phyloP scores from a whole-genome alignment of 1,139 yeast genomes.

The Diutina ranongensis region DNA sequence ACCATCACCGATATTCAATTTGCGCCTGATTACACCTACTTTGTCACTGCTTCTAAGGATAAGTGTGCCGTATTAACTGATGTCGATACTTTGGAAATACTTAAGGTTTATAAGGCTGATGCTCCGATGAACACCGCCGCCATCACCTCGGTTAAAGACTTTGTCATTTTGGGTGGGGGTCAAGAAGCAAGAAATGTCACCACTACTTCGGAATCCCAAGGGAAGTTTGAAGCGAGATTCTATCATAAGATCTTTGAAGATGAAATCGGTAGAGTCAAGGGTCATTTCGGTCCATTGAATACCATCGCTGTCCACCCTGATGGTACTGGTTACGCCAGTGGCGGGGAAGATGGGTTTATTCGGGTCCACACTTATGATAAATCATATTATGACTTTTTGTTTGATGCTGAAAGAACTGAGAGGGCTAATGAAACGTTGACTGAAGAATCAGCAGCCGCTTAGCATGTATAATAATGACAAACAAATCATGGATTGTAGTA shows the following conservation, averaged over 20 bases:
- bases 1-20: slow-evolving; percentile 80
- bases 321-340: slow-evolving; percentile 88
- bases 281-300: slow-evolving; percentile 98
- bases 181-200: slow-evolving; percentile 98
- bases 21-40: slow-evolving; percentile 73
- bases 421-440: slow-evolving; percentile 19
- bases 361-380: slow-evolving; percentile 92
- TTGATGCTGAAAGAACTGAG: slow-evolving; percentile 75
- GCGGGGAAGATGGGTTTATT: slow-evolving; percentile 97
- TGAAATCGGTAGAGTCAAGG: slow-evolving; percentile 93
- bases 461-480: neutral
- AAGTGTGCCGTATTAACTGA: slow-evolving; percentile 75
- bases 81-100: slow-evolving; percentile 58
- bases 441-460: neutral
- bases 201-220: slow-evolving; percentile 86
- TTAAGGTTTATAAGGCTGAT: slow-evolving; percentile 76
- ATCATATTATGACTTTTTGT: slow-evolving; percentile 82
- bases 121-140: slow-evolving; percentile 96
- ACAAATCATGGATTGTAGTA: too few relatives aligned
- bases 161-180: slow-evolving; percentile 95
- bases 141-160: slow-evolving; percentile 85
- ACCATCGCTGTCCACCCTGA: slow-evolving; percentile 90
- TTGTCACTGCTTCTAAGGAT: slow-evolving; percentile 89
- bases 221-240: slow-evolving; percentile 94
- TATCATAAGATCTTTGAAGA: slow-evolving; percentile 92